phyloP scores from a whole-genome alignment of 371 early-diverging fungal species.

The Lichtheimia corymbifera region DNA sequence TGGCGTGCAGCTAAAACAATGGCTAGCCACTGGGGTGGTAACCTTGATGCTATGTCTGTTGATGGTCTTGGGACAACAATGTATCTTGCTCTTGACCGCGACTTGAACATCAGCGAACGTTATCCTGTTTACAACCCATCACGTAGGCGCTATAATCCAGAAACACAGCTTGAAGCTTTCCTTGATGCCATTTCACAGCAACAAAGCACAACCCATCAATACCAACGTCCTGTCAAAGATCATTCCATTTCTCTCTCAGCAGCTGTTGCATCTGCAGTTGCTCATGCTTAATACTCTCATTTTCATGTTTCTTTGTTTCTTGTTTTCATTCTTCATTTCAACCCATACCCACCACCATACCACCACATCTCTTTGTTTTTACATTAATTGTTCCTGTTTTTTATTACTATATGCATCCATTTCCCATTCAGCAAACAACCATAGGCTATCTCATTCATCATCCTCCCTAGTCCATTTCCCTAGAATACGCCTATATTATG shows the following conservation, averaged over 20 bases:
- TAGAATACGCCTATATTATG: no score
- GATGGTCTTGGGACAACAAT: conserved; percentile 78
- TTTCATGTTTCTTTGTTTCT: no score
- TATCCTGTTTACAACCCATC: conserved; percentile 31
- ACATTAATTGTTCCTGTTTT: no score
- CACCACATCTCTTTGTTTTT: no score
- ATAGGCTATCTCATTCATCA: no score
- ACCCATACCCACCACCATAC: no score
- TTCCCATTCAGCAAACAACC: no score
- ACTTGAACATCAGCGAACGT: conserved; percentile 50
- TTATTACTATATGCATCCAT: no score
- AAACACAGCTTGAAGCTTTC: conserved; percentile 34
- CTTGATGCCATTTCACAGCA: conserved; percentile 34
- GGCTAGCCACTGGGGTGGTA: conserved; percentile 76
- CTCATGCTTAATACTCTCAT: conserved; percentile 28
- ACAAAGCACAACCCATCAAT: conserved; percentile 11
- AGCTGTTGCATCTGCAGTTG: conserved; percentile 44
- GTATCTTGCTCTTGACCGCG: conserved; percentile 71
- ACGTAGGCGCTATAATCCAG: conserved; percentile 11
- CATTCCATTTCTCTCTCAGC: conserved; percentile 37
- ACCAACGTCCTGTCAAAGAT: conserved; percentile 27
- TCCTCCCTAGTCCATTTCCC: no score
- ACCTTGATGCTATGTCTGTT: conserved; percentile 67
- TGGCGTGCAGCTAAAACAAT: conserved; percentile 41
- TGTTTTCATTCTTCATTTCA: no score